Percentiles rank a stretch among this genome's conserved stretches.
Conservation (phyloP, 2,329 filamentous ascomycete species). For the Ascocoryne sarcoides region DNA sequence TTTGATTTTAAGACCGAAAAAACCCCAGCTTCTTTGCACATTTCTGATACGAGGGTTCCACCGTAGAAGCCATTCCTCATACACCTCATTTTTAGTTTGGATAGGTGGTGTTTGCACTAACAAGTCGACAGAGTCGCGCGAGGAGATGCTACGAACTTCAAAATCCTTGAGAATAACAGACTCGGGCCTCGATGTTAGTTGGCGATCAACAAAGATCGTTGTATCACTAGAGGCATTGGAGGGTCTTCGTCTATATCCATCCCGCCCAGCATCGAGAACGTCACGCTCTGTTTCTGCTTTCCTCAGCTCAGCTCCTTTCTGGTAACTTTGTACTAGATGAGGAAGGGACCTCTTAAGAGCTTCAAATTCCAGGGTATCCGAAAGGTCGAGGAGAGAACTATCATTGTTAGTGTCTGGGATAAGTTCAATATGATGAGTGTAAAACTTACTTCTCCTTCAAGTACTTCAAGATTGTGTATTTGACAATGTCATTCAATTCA, state of each 20-base stretch:
- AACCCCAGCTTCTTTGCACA: constrained; percentile 3
- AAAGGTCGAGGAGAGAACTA: constrained; percentile 6
- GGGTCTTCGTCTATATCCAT: constrained; percentile 1
- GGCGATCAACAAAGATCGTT: constrained; percentile 6
- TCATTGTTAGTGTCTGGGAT: background rate
- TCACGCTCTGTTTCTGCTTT: constrained; percentile 3
- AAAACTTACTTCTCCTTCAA: constrained; percentile 9
- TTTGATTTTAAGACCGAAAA: constrained; percentile 12
- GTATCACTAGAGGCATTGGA: constrained; percentile 7
- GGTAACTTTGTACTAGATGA: constrained; percentile 8
- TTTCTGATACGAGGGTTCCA: constrained; percentile 5
- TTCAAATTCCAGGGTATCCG: constrained; percentile 7
- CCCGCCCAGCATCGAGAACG: constrained; percentile 1
- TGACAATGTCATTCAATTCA: constrained; percentile 11
- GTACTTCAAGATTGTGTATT: constrained; percentile 11
- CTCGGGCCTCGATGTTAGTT: background rate
- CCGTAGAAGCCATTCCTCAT: constrained; percentile 12
- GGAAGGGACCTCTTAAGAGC: constrained; percentile 5
- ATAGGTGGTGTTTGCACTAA: too few relatives aligned
- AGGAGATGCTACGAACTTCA: constrained; percentile 5
- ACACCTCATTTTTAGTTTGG: constrained; percentile 4
- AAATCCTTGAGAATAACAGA: constrained; percentile 4
- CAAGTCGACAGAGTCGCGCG: constrained; percentile 1
- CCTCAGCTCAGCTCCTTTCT: constrained; percentile 4
- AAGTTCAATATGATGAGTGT: background rate